Percentiles rank a stretch among this genome's conserved stretches.
Evolutionary conservation across 1,284 basidiomycete genomes (phyloP).

Genomic region (Cerrena zonata): DNA sequence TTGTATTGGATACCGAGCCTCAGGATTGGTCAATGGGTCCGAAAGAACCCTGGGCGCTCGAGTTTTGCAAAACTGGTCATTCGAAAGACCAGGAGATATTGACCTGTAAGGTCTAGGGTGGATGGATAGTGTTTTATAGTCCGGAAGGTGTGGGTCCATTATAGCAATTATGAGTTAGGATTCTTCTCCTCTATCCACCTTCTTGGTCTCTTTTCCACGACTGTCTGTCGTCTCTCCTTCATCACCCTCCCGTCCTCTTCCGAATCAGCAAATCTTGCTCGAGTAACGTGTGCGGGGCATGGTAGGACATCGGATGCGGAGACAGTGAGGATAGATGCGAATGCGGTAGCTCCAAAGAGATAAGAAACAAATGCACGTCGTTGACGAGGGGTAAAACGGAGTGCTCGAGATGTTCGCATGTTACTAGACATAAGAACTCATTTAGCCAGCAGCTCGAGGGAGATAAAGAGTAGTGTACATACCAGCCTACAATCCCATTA

Average conservation of each 20-base stretch:
- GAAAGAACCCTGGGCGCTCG: too few species aligned
- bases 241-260: slow-evolving; percentile 17
- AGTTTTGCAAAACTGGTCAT: too few species aligned
- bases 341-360: slow-evolving; percentile 72
- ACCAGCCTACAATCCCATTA: not conserved
- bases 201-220: slow-evolving; percentile 60
- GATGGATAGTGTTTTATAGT: too few species aligned
- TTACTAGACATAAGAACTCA: slow-evolving; percentile 16
- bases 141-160: slow-evolving; percentile 65
- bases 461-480: not conserved
- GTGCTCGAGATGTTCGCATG: slow-evolving; percentile 52
- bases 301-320: slow-evolving; percentile 71
- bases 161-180: slow-evolving; percentile 24
- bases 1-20: too few species aligned
- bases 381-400: slow-evolving; percentile 55
- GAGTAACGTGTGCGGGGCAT: slow-evolving; percentile 60
- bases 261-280: slow-evolving; percentile 50
- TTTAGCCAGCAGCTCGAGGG: not conserved
- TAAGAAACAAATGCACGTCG: slow-evolving; percentile 70
- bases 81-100: too few species aligned
- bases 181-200: slow-evolving; percentile 76
- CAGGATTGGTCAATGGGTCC: too few species aligned
- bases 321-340: slow-evolving; percentile 73
- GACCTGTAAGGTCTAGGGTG: too few species aligned
- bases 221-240: slow-evolving; percentile 29